Percentiles rank a stretch among this genome's conserved stretches.
Conservation (phyloP, 1,284 basidiomycete species). For the Naganishia albida region DNA sequence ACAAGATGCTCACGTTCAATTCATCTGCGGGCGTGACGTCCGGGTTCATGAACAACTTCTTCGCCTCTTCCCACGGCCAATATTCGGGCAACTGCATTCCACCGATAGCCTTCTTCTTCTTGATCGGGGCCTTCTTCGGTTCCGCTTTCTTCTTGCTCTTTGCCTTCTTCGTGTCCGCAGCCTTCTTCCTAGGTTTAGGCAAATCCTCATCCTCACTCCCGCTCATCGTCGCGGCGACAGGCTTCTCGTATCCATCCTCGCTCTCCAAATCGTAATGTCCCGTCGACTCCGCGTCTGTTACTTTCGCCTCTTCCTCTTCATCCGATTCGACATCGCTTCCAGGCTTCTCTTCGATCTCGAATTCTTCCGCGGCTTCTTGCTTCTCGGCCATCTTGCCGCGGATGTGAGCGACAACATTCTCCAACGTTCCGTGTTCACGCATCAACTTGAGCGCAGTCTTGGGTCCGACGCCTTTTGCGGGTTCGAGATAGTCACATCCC, state of each 20-base stretch:
- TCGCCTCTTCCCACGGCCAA: conserved; percentile 96
- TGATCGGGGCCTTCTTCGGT: conserved; percentile 34
- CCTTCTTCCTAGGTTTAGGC: conserved; percentile 33
- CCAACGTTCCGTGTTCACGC: conserved; percentile 79
- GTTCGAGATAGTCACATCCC: conserved; percentile 92
- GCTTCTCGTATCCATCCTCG: conserved; percentile 43
- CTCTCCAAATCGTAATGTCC: conserved; percentile 41
- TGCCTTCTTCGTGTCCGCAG: conserved; percentile 16
- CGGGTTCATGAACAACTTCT: conserved; percentile 82
- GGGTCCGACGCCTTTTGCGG: conserved; percentile 60
- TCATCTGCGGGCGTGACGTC: conserved; percentile 84
- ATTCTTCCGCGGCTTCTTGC: conserved; percentile 37
- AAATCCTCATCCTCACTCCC: conserved; percentile 36
- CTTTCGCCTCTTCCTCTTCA: conserved; percentile 35
- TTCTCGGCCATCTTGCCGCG: conserved; percentile 68
- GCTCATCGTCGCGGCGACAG: conserved; percentile 22
- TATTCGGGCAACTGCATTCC: conserved; percentile 82
- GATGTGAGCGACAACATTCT: conserved; percentile 76
- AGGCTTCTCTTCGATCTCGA: conserved; percentile 35
- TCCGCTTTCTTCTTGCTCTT: conserved; percentile 38
- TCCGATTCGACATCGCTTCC: conserved; percentile 32
- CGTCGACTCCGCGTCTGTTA: conserved; percentile 27
- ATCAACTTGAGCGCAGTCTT: conserved; percentile 92
- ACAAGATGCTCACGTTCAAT: conserved; percentile 66
- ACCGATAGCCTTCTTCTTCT: conserved; percentile 59